Evolutionary conservation across 2,329 filamentous ascomycete genomes (phyloP), one percentile per base, ranked within the genome.

Genomic region (Colletotrichum camelliae): DNA sequence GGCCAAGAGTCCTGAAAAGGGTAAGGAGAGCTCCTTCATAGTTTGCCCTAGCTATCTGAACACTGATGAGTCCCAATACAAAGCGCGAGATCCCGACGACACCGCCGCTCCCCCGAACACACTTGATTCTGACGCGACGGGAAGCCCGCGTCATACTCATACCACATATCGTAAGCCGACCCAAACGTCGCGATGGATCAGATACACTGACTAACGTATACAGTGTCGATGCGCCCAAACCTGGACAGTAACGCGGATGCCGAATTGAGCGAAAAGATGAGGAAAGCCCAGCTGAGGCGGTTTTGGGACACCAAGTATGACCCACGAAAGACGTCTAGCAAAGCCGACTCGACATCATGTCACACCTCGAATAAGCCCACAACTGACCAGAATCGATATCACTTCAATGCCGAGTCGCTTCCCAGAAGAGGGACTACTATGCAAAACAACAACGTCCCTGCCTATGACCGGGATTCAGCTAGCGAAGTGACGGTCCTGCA

Each of bases 1-100:
- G 31, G 67, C 84, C 9, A 80, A 79, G 48, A 71, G 66, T 24
- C 64, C 69, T 21, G 48, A 37, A 7, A 65, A 58, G 61, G 75
- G 75, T 78, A 5, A 15, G 31, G 24, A 16, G 18, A n/a, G 24
- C 15, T 52, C 60, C 21, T n/a, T 35, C 29, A 31, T 18, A 15
- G 4, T 15, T 31, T 31, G n/a, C 55, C 37, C 31, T 21, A 33
- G 13, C 21, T 6, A n/a, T 15, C 12, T 16, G 29, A 62, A 21
- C 5, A 33, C 39, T 67, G 15, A 65, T n/a, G 7, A 5, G 7
- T 15, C 18, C 8, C 21, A 13, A n/a, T 16, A 21, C 35, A 43
- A 39, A 29, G 39, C 31, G 29, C 18, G 33, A n/a, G 21, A 55
- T 12, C 9, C 31, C 64, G 33, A 43, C 39, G 31, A 43, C 10